Conservation (phyloP, 768 basidiomycete species). For the Clitopilus passeckerianus region DNA sequence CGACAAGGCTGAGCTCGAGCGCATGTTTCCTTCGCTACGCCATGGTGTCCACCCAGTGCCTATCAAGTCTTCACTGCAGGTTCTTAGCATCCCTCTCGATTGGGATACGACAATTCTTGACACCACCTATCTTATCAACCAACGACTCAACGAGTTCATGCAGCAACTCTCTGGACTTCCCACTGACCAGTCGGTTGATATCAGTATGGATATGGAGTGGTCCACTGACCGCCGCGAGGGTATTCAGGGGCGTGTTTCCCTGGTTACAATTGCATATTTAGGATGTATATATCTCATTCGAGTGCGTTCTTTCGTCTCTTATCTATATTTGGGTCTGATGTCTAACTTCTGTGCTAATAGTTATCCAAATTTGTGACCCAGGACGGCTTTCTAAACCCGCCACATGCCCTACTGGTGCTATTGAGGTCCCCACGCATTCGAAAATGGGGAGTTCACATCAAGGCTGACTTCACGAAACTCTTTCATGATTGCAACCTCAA, state of each 20-base stretch:
- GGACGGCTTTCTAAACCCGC: not conserved
- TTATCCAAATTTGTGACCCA: no score
- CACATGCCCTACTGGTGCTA: conserved; percentile 2
- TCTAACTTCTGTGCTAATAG: not conserved
- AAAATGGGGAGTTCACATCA: conserved; percentile 20
- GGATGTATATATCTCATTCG: conserved; percentile 6
- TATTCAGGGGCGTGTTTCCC: conserved; percentile 6
- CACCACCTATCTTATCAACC: not conserved
- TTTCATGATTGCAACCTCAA: conserved; percentile 6
- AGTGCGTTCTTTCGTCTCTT: not conserved
- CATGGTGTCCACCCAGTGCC: not conserved
- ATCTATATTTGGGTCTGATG: not conserved
- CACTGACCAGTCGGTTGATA: conserved; percentile 4
- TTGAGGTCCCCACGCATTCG: conserved; percentile 10
- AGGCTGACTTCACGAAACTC: conserved; percentile 15
- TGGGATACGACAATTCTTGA: not conserved
- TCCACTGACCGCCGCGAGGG: conserved; percentile 5
- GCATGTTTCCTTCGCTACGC: not conserved
- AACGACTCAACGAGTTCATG: conserved; percentile 4
- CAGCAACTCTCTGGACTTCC: conserved; percentile 1
- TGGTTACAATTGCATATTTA: conserved; percentile 3
- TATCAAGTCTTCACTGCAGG: not conserved
- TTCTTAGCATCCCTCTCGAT: not conserved
- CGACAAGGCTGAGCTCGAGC: conserved; percentile 15
- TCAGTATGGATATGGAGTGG: conserved; percentile 12